Conservation (phyloP, 164 flowering plant genomes). For the Pachysandra terminalis region DNA sequence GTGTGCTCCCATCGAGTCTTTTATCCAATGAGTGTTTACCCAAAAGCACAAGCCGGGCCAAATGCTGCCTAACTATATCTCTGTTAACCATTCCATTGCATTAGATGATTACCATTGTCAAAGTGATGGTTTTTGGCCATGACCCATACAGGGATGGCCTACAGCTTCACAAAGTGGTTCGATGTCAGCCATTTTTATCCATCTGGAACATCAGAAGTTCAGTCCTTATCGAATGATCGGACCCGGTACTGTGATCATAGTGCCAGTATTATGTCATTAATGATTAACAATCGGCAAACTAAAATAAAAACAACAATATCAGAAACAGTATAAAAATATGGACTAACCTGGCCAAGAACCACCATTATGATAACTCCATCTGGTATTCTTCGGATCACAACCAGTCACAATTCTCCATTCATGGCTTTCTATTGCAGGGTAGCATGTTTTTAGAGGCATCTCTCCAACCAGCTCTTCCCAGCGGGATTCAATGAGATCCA, state of each 20-base stretch:
- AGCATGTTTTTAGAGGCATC: slow-evolving; percentile 23
- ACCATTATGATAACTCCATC: slow-evolving; percentile 32
- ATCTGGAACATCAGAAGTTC: too few relatives aligned
- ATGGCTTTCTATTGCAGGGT: slow-evolving; percentile 24
- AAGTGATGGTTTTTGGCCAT: too few relatives aligned
- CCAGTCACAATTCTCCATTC: slow-evolving; percentile 27
- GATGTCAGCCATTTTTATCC: too few relatives aligned
- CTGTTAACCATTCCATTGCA: too few relatives aligned
- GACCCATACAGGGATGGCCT: too few relatives aligned
- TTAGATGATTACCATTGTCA: too few relatives aligned
- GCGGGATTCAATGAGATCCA: slow-evolving; percentile 26
- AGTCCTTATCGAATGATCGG: background rate
- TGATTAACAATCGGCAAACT: background rate
- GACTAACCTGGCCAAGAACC: slow-evolving; percentile 31
- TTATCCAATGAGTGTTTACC: too few relatives aligned
- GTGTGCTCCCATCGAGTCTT: too few relatives aligned
- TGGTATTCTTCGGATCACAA: slow-evolving; percentile 28
- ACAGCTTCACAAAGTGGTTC: too few relatives aligned
- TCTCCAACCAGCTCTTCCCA: slow-evolving; percentile 27
- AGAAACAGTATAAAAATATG: background rate
- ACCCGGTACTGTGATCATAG: too few relatives aligned
- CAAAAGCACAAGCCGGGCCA: too few relatives aligned
- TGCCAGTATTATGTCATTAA: background rate
- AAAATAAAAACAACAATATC: background rate
- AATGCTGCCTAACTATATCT: too few relatives aligned